Evolutionary conservation across 2,329 filamentous ascomycete genomes (phyloP).

Genomic region (Lachnellula occidentalis): DNA sequence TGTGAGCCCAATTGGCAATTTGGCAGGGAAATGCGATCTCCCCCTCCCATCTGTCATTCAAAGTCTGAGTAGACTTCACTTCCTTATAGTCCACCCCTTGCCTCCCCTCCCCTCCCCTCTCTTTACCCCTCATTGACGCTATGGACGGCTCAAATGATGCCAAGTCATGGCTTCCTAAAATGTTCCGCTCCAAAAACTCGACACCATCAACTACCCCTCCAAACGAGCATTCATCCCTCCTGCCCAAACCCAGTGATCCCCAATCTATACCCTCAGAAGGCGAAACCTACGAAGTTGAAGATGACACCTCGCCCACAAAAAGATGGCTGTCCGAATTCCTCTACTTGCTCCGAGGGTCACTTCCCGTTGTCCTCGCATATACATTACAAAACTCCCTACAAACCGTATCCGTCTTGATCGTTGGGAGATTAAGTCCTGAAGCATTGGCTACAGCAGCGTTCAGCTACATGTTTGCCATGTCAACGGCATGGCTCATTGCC

Average conservation of each 20-base stretch:
- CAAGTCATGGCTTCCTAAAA: conserved; percentile 26
- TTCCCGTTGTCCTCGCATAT: conserved; percentile 80
- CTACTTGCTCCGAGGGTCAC: conserved; percentile 61
- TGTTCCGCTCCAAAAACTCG: conserved; percentile 16
- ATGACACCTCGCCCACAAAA: conserved; percentile 17
- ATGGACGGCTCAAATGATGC: conserved; percentile 22
- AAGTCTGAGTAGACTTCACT: conserved; percentile 2
- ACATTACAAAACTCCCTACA: conserved; percentile 81
- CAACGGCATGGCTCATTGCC: conserved; percentile 79
- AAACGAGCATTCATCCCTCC: conserved; percentile 28
- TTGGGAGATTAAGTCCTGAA: conserved; percentile 73
- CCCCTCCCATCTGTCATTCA: neutral
- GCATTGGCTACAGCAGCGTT: conserved; percentile 78
- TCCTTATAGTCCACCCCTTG: neutral
- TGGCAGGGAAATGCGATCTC: neutral
- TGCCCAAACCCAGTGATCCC: conserved; percentile 18
- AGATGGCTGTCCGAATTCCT: conserved; percentile 54
- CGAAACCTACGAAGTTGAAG: conserved; percentile 23
- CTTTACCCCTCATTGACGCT: neutral
- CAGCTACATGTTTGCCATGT: conserved; percentile 91
- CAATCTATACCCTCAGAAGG: conserved; percentile 13
- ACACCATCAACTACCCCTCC: conserved; percentile 21
- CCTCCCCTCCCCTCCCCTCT: neutral
- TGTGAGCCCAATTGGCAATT: conserved; percentile 1
- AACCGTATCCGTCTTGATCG: conserved; percentile 74